Conservation (phyloP, 2,329 filamentous ascomycete species). For the Cladorrhinum sp. region DNA sequence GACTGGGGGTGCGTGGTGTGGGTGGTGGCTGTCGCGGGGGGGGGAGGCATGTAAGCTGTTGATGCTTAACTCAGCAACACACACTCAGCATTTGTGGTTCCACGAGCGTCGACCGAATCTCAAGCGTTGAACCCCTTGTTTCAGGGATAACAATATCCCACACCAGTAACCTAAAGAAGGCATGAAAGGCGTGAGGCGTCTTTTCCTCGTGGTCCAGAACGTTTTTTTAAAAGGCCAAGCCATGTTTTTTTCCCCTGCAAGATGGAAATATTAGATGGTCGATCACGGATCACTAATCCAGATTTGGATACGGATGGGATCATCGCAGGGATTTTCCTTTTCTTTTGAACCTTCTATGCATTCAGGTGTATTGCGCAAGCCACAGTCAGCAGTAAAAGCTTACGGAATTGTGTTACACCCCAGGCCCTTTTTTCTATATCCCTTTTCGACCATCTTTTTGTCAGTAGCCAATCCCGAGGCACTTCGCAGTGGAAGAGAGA, state of each 20-base stretch:
- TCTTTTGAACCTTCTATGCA: background rate
- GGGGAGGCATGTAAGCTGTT: constrained; percentile 1
- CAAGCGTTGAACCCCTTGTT: background rate
- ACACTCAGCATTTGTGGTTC: background rate
- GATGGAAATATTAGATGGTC: background rate
- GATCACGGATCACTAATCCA: background rate
- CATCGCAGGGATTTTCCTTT: background rate
- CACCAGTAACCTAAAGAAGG: background rate
- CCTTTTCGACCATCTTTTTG: background rate
- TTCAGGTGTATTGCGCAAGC: background rate
- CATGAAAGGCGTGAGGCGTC: background rate
- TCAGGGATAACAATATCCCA: background rate
- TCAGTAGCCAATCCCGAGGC: too few relatives aligned
- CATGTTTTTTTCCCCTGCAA: background rate
- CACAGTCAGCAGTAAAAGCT: background rate
- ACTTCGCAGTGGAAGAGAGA: background rate
- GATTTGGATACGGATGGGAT: background rate
- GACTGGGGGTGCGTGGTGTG: background rate
- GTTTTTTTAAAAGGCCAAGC: background rate
- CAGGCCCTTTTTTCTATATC: background rate
- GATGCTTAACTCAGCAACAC: constrained; percentile 8
- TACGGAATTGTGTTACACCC: background rate
- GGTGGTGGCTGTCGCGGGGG: background rate
- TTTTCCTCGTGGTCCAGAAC: background rate
- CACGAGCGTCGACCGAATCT: background rate